Evolutionary conservation across 441 rosid genomes (phyloP).

Genomic region (Iberis amara): DNA sequence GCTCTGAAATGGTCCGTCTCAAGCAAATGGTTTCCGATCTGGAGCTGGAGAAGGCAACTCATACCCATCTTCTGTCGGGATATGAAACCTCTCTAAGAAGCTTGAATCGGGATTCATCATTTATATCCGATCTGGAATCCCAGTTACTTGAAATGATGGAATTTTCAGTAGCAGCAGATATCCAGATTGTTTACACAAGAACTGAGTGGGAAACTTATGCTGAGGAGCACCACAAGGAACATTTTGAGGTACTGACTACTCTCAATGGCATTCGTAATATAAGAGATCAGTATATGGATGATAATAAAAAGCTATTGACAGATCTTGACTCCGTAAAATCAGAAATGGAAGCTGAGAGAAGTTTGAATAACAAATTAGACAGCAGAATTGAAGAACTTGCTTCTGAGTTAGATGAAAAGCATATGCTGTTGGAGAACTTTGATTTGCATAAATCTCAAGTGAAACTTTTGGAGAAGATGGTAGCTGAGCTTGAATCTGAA

Average conservation of each 20-base stretch:
- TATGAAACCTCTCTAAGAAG: slow-evolving; percentile 32
- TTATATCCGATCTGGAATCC: slow-evolving; percentile 46
- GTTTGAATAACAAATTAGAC: slow-evolving; percentile 46
- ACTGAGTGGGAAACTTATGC: slow-evolving; percentile 48
- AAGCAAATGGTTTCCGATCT: slow-evolving; percentile 53
- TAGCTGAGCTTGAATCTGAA: slow-evolving; percentile 60
- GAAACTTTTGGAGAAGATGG: slow-evolving; percentile 48
- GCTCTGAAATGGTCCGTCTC: slow-evolving; percentile 51
- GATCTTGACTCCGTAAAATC: slow-evolving; percentile 48
- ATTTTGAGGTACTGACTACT: slow-evolving; percentile 39
- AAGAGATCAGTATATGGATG: slow-evolving; percentile 49
- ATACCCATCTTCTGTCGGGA: slow-evolving; percentile 38
- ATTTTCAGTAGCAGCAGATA: slow-evolving; percentile 40
- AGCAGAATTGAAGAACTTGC: slow-evolving; percentile 46
- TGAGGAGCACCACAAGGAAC: slow-evolving; percentile 51
- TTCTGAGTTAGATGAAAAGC: slow-evolving; percentile 60
- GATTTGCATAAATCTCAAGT: slow-evolving; percentile 51
- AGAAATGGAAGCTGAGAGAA: slow-evolving; percentile 39
- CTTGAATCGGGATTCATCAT: slow-evolving; percentile 29
- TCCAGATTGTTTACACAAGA: slow-evolving; percentile 47
- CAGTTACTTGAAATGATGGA: slow-evolving; percentile 35
- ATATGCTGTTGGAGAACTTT: slow-evolving; percentile 41
- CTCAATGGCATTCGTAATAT: slow-evolving; percentile 48
- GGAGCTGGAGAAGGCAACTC: slow-evolving; percentile 58
- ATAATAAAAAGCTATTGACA: slow-evolving; percentile 46